Percentiles rank a stretch among this genome's conserved stretches.
These are phyloP conservation scores for Gracilaria gracilis DNA, from an alignment of 23 red algal genomes.

Conservation along the genomic window DNA sequence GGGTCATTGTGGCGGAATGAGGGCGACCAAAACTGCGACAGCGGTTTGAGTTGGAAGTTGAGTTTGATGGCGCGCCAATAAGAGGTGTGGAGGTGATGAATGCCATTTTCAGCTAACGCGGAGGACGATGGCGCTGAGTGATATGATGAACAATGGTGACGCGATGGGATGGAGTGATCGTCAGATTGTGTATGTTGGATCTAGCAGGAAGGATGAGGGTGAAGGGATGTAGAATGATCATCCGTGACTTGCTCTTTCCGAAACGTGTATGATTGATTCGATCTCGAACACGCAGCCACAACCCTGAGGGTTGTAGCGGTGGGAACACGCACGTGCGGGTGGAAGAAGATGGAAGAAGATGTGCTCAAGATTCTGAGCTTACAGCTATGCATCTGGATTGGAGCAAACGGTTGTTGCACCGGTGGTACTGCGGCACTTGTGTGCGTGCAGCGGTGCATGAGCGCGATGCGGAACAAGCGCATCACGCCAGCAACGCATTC, in stretches of 20 bases:
- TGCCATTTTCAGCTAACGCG: neutral
- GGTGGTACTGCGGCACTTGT: too few species aligned
- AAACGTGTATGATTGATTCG: too few species aligned
- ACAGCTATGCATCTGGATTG: neutral
- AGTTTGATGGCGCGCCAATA: neutral
- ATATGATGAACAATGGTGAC: neutral
- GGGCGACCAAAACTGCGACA: neutral
- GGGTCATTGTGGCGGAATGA: conserved; percentile 2
- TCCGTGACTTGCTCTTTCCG: too few species aligned
- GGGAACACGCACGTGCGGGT: neutral
- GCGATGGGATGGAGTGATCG: neutral
- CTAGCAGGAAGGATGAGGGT: too few species aligned
- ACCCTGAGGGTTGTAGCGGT: neutral
- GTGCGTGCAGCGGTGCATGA: too few species aligned
- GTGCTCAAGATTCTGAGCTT: neutral
- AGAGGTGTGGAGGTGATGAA: neutral
- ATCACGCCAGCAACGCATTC: too few species aligned
- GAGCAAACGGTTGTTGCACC: neutral
- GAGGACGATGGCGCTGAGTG: neutral
- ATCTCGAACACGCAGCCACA: neutral
- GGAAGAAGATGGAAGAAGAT: too few species aligned
- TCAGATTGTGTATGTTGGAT: too few species aligned
- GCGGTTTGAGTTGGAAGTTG: neutral
- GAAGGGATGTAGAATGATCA: too few species aligned
- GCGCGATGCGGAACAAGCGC: too few species aligned